Conservation (phyloP, 306 rosid genomes). For the Dryas drummondii region DNA sequence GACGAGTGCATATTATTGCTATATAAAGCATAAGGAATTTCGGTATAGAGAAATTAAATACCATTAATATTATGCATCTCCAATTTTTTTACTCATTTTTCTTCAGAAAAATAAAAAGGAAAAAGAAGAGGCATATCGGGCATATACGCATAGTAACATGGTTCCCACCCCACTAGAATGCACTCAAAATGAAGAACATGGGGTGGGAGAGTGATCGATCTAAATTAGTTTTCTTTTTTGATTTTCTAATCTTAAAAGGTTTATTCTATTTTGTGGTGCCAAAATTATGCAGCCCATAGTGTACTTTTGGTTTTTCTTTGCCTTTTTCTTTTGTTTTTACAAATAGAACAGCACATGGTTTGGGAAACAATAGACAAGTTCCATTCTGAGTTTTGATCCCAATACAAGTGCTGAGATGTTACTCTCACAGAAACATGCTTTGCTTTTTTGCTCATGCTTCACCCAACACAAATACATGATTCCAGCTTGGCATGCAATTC, state of each 20-base stretch:
- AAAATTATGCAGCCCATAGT: neutral
- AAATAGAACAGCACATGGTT: neutral
- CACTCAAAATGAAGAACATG: slow-evolving; percentile 6
- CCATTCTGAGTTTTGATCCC: neutral
- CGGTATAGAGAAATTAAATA: no score
- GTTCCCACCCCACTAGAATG: neutral
- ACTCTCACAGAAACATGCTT: neutral
- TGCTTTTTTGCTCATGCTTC: neutral
- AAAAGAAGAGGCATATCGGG: no score
- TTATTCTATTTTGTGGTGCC: neutral
- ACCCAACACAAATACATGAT: neutral
- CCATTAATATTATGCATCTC: no score
- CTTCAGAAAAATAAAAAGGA: no score
- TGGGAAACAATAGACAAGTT: neutral
- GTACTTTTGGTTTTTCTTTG: neutral
- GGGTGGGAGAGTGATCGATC: neutral
- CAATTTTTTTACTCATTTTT: no score
- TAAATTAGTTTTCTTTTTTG: neutral
- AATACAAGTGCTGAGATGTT: slow-evolving; percentile 3
- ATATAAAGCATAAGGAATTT: no score
- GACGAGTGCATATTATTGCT: no score
- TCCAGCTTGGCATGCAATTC: no score
- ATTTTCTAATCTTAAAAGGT: neutral
- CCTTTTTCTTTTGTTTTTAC: neutral
- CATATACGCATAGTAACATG: no score